Evolutionary conservation across 176 grass and related monocot genomes (phyloP), one percentile per base, ranked within the genome.

Genomic region (Oryza rufipogon): DNA sequence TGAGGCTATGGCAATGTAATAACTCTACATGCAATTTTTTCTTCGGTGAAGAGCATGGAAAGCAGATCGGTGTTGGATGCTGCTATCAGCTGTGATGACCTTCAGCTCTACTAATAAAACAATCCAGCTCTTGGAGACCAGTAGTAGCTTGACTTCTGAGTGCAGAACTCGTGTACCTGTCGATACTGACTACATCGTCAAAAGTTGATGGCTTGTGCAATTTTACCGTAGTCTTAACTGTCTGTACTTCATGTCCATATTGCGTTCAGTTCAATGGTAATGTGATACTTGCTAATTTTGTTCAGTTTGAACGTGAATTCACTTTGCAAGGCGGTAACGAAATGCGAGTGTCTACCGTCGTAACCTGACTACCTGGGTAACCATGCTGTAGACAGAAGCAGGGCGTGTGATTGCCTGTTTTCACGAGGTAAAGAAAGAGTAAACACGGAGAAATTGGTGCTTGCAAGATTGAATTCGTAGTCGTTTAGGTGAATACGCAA

Each of bases 91-190:
- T 77, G 82, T 58, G 33, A 34, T n/a, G 71, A 56, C 12, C 20
- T 71, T 20, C 2, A 71, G 80, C 32, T 82, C 6, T 60, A 42
- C 76, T 16, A 81, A 85, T 89, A 89, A 81, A 58, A 66, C 75
- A 20, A 32, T 58, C 45, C 66, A 67, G 54, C 42, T 36, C 9
- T 75, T 82, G 52, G 32, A 66, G 32, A 34, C 45, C 33, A 66
- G 60, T 77, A 81, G 83, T 13, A 63, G 20, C 54, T 74, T 80
- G 23, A 69, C 69, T 68, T 64, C 67, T 15, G 54, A 82, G 78
- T 72, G 52, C 47, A 64, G 9, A 72, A 77, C 78, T 61, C 13
- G 42, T 80, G 38, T 77, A 42, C 63, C 12, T 68, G 46, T 68
- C 60, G 70, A 80, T 45, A 49, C 39, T 79, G 75, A 52, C 54